These are phyloP conservation scores for Cyberlindnera americana DNA, from an alignment of 805 yeast species.

Conservation along the genomic window DNA sequence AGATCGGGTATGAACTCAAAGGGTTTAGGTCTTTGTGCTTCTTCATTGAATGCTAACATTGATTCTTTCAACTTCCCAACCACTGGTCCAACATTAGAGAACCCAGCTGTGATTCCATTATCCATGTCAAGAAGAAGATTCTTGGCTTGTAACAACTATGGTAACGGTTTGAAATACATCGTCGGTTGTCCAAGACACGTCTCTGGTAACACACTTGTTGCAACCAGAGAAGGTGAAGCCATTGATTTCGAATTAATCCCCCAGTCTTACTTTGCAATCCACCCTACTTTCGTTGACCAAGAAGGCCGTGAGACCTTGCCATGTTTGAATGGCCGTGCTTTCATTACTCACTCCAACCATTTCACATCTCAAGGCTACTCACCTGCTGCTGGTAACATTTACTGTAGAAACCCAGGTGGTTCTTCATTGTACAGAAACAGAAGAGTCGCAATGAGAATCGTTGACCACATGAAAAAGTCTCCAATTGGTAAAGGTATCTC, in stretches of 20 bases:
- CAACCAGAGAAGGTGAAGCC: slow-evolving; percentile 16
- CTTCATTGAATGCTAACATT: slow-evolving; percentile 13
- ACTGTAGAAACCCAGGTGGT: slow-evolving; percentile 19
- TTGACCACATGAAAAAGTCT: slow-evolving; percentile 10
- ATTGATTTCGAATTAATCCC: slow-evolving; percentile 16
- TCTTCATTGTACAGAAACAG: slow-evolving; percentile 17
- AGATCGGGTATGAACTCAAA: slow-evolving; percentile 19
- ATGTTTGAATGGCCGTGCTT: slow-evolving; percentile 13
- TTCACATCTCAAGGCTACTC: slow-evolving; percentile 13
- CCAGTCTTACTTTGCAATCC: slow-evolving; percentile 10
- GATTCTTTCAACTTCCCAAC: slow-evolving; percentile 14
- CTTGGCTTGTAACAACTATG: slow-evolving; percentile 14
- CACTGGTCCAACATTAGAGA: slow-evolving; percentile 5
- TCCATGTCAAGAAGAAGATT: slow-evolving; percentile 16
- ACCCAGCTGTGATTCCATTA: slow-evolving; percentile 14
- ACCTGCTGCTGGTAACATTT: slow-evolving; percentile 13
- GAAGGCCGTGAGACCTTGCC: slow-evolving; percentile 14
- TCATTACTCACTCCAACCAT: slow-evolving; percentile 15
- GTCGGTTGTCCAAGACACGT: slow-evolving; percentile 19
- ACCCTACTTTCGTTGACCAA: slow-evolving; percentile 15
- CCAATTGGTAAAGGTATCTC: slow-evolving; percentile 14
- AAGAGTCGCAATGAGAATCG: slow-evolving; percentile 13
- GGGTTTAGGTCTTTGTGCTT: slow-evolving; percentile 17
- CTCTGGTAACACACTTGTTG: slow-evolving; percentile 12
- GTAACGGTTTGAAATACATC: slow-evolving; percentile 15